Evolutionary conservation across 768 basidiomycete species (phyloP), one percentile per base, ranked within the genome.

Genomic region (Hericium alpestre): DNA sequence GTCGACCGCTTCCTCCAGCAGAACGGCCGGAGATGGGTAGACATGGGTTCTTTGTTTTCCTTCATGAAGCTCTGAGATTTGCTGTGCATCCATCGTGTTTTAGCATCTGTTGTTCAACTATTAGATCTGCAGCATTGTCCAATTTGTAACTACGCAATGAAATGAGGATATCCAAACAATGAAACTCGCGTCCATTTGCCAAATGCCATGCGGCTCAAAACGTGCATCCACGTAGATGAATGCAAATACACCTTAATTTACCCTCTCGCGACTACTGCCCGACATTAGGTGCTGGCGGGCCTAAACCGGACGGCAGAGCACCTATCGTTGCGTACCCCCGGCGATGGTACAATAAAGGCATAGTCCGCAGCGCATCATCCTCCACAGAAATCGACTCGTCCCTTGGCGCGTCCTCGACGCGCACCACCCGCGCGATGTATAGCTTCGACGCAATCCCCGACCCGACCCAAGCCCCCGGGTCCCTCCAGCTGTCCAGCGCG

Each of bases 21-120:
- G 66, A 93, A 86, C 69, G 94, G 90, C 39, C 77, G 94, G 61
- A 80, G 91, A 57, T 98, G 90, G 86, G 90, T 99, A 16, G 83
- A 90, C 63, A 77, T 99, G 63, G 74, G 76, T 39, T 65, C 75
- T 4, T 72, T 99, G 54, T 98, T 99, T 71, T 83, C 87, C 32
- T 87, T 83, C 66, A 86, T 94, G 82, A 86, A 80, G 62, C 32
- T 83, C 51, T 85, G 66, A 70, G 8, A 16, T 46, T 46, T 46
- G 43, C 43, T 46, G 16, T 46, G 43, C 10, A 46, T 20, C 4
- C 32, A 32, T 32, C 32, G 9, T 32, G 32, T 32, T 32, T 46
- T n/a, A 10, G n/a, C 43, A 46, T 46, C 7, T 46, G 43, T 46
- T 46, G 43, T 46, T 46, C 20, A 10, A 18, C 16, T 20, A 46